phyloP scores from a whole-genome alignment of 2,329 filamentous ascomycete species.

The Fusarium poae region DNA sequence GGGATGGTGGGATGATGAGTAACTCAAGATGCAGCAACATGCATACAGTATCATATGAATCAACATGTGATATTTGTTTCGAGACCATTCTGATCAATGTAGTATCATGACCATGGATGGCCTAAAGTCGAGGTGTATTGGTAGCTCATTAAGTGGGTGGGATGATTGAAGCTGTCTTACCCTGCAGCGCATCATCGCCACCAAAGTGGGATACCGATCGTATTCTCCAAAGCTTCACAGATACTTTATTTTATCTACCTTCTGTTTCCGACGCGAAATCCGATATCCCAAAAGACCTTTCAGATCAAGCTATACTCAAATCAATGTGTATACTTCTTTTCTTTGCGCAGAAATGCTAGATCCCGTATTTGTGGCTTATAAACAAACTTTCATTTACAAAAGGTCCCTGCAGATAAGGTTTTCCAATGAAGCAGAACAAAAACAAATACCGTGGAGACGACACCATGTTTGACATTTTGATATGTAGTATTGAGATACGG shows the following conservation, averaged over 20 bases:
- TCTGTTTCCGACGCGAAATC: too few species aligned
- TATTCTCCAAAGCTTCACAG: background rate
- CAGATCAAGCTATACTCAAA: background rate
- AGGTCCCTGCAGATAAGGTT: too few species aligned
- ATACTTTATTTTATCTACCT: background rate
- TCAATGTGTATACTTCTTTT: background rate
- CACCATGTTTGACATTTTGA: too few species aligned
- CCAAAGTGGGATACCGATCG: background rate
- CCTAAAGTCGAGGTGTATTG: background rate
- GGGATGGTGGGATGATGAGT: conserved; percentile 1
- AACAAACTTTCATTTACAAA: too few species aligned
- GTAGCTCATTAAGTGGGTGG: too few species aligned
- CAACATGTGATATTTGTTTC: background rate
- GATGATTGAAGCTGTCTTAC: background rate
- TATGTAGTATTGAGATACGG: background rate
- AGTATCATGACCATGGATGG: background rate
- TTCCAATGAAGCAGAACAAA: too few species aligned
- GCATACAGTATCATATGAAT: background rate
- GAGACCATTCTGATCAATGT: background rate
- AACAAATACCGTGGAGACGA: too few species aligned
- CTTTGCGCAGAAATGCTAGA: background rate
- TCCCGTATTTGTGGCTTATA: too few species aligned
- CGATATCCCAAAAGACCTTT: background rate
- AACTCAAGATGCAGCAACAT: background rate
- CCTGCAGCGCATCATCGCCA: background rate